Evolutionary conservation across 208 protist species (phyloP).

Genomic region (Borovskyia barvae): DNA sequence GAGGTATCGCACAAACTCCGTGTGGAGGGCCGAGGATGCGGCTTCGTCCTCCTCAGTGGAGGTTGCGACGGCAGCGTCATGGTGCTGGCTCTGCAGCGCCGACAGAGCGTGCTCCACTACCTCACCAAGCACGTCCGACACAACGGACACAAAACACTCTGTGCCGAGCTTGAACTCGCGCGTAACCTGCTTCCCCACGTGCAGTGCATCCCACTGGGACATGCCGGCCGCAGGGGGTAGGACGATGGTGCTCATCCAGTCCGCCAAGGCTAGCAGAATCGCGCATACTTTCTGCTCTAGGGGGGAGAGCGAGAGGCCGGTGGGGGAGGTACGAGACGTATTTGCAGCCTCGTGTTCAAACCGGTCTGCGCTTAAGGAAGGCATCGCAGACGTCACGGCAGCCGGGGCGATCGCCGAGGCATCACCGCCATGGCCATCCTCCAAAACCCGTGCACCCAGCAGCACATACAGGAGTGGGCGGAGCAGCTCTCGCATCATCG

Average conservation of each 20-base stretch:
- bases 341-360: not conserved
- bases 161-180: constrained; percentile 12
- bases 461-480: constrained; percentile 13
- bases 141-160: constrained; percentile 6
- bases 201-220: constrained; percentile 12
- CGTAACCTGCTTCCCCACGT: constrained; percentile 24
- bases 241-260: constrained; percentile 2
- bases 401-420: not conserved
- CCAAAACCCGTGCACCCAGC: not conserved
- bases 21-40: not conserved
- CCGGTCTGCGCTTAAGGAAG: too few relatives aligned
- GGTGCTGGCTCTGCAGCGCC: constrained; percentile 3
- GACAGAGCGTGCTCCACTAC: not conserved
- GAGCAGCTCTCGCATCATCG: constrained; percentile 6
- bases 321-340: not conserved
- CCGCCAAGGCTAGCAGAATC: constrained; percentile 9
- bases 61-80: not conserved
- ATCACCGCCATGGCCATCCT: not conserved
- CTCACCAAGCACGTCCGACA: constrained; percentile 17
- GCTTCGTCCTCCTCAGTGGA: constrained; percentile 1
- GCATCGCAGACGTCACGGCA: not conserved
- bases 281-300: constrained; percentile 8
- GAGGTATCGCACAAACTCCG: constrained; percentile 14
- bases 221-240: constrained; percentile 13
- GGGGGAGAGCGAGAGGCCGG: not conserved